These are phyloP conservation scores for Podospora australis DNA, from an alignment of 495 filamentous ascomycete species.

Conservation along the genomic window DNA sequence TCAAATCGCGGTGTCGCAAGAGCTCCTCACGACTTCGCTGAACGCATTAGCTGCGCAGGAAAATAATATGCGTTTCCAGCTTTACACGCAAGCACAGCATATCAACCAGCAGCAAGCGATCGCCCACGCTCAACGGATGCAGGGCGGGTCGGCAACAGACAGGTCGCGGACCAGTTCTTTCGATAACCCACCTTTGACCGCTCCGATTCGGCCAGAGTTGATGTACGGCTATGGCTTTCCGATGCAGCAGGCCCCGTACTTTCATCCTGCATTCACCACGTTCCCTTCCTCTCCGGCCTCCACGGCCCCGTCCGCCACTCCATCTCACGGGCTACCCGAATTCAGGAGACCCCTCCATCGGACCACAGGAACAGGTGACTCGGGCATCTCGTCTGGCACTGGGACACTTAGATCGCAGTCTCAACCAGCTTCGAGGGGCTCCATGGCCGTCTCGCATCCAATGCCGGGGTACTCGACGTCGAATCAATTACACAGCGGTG, in stretches of 20 bases:
- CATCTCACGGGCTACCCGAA: conserved; percentile 33
- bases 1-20: conserved; percentile 34
- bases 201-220: conserved; percentile 44
- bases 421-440: conserved; percentile 46
- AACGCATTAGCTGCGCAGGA: conserved; percentile 33
- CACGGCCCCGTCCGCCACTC: conserved; percentile 28
- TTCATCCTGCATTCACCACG: conserved; percentile 31
- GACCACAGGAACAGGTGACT: conserved; percentile 30
- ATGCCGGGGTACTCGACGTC: conserved; percentile 16
- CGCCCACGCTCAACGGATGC: conserved; percentile 39
- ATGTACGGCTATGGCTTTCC: conserved; percentile 30
- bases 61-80: conserved; percentile 36
- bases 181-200: conserved; percentile 44
- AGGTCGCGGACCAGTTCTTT: conserved; percentile 50
- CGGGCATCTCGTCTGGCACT: conserved; percentile 31
- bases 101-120: conserved; percentile 39
- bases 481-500: conserved; percentile 25
- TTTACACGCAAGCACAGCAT: conserved; percentile 42
- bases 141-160: conserved; percentile 32
- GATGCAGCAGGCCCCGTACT: conserved; percentile 21
- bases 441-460: conserved; percentile 17
- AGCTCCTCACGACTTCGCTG: conserved; percentile 35
- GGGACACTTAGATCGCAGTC: conserved; percentile 51
- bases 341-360: conserved; percentile 46
- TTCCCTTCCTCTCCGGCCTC: conserved; percentile 45